Evolutionary conservation across 371 early-diverging fungal genomes (phyloP).

Genomic region (Umbelopsis sp.): DNA sequence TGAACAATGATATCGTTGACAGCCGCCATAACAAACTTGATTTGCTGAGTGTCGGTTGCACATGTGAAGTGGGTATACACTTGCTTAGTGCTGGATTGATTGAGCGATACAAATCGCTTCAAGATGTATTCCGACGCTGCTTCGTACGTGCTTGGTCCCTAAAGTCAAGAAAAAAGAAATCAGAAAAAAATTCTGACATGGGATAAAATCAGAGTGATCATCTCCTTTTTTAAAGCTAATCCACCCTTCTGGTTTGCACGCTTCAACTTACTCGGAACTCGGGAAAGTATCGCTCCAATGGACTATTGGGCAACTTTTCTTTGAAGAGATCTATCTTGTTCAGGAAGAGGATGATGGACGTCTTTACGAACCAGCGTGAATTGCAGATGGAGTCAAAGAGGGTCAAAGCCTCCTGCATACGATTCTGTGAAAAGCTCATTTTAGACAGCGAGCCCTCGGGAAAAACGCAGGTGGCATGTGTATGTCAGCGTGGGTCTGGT

Average conservation of each 20-base stretch:
- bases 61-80: conserved; percentile 60
- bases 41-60: conserved; percentile 75
- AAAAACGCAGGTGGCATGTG: no score
- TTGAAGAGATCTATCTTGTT: conserved; percentile 86
- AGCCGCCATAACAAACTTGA: conserved; percentile 75
- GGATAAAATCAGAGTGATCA: no score
- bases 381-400: conserved; percentile 83
- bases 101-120: conserved; percentile 46
- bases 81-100: conserved; percentile 46
- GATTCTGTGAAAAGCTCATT: neutral
- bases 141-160: conserved; percentile 71
- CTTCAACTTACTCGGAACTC: conserved; percentile 56
- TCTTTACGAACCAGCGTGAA: conserved; percentile 77
- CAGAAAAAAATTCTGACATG: neutral
- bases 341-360: conserved; percentile 81
- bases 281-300: conserved; percentile 69
- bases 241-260: no score
- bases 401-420: conserved; percentile 70
- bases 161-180: neutral
- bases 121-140: conserved; percentile 54
- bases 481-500: neutral
- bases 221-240: no score
- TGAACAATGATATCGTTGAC: conserved; percentile 78
- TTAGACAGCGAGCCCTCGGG: no score
- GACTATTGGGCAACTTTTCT: conserved; percentile 66